phyloP scores from a whole-genome alignment of 169 alveolate species.

The Eimeria praecox region DNA sequence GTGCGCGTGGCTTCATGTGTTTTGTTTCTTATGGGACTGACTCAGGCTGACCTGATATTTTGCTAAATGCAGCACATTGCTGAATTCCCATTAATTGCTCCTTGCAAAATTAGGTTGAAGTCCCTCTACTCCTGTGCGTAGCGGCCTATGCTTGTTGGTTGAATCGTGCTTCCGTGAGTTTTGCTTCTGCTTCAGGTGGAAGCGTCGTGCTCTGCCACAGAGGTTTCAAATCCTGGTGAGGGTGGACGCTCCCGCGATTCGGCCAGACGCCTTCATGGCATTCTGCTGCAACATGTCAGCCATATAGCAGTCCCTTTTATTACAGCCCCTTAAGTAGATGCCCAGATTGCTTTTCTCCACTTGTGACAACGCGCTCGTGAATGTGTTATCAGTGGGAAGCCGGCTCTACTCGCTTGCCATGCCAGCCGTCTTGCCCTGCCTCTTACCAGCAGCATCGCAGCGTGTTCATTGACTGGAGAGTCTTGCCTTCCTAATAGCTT shows the following conservation, averaged over 20 bases:
- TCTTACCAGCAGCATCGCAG: background rate
- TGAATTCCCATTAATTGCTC: background rate
- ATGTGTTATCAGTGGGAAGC: background rate
- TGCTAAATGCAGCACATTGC: background rate
- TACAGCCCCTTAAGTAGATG: background rate
- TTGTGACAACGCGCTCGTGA: background rate
- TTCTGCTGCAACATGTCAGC: slow-evolving; percentile 53
- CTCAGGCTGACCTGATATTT: no score
- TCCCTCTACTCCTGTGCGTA: background rate
- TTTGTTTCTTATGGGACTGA: background rate
- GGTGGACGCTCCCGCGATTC: background rate
- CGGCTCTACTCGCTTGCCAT: background rate
- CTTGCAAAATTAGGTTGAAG: background rate
- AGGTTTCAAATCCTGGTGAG: background rate
- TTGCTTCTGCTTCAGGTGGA: background rate
- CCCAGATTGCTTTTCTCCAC: no score
- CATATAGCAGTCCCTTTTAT: background rate
- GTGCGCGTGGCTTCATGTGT: background rate
- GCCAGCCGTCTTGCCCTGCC: background rate
- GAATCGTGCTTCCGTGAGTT: background rate
- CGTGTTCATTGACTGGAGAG: background rate
- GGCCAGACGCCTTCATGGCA: background rate
- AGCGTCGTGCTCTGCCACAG: slow-evolving; percentile 11
- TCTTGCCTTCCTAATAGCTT: background rate
- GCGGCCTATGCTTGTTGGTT: background rate